A percentile compares a stretch with the other conserved stretches of the same genome.
phyloP scores from a whole-genome alignment of 1,284 basidiomycete species.

The Rhodotorula sp. region DNA sequence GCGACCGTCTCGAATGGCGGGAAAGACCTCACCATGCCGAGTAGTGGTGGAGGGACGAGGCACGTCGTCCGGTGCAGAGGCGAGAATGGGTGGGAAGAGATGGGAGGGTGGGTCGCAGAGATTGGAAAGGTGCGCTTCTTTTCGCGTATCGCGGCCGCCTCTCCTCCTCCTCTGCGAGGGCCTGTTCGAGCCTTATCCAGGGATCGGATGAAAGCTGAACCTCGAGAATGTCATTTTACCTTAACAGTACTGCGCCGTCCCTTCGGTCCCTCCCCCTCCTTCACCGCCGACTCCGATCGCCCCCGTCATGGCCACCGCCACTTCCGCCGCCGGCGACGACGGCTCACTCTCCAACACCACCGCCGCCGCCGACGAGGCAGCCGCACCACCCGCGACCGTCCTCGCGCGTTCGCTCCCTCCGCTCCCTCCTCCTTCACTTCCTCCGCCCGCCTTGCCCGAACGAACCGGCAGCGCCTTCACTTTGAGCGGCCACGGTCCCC shows the following conservation, averaged over 20 bases:
- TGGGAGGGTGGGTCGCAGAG: constrained; percentile 22
- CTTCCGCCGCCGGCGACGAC: neutral
- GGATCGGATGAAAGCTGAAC: too few species aligned
- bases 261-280: constrained; percentile 7
- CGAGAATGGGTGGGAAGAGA: constrained; percentile 25
- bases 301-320: neutral
- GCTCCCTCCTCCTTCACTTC: neutral
- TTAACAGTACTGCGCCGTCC: constrained; percentile 11
- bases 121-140: constrained; percentile 16
- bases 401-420: neutral
- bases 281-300: constrained; percentile 1
- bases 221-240: neutral
- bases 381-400: neutral
- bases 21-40: constrained; percentile 2
- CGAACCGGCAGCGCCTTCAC: neutral
- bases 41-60: constrained; percentile 11
- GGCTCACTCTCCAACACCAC: too few species aligned
- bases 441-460: neutral
- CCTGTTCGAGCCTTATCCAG: neutral
- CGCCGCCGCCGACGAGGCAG: too few species aligned
- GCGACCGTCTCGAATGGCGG: neutral
- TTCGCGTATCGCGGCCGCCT: neutral
- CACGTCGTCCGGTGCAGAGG: constrained; percentile 22
- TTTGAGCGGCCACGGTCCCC: neutral
- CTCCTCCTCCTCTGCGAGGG: neutral